Evolutionary conservation across 768 basidiomycete genomes (phyloP).

Genomic region (Phylloporus sp.): DNA sequence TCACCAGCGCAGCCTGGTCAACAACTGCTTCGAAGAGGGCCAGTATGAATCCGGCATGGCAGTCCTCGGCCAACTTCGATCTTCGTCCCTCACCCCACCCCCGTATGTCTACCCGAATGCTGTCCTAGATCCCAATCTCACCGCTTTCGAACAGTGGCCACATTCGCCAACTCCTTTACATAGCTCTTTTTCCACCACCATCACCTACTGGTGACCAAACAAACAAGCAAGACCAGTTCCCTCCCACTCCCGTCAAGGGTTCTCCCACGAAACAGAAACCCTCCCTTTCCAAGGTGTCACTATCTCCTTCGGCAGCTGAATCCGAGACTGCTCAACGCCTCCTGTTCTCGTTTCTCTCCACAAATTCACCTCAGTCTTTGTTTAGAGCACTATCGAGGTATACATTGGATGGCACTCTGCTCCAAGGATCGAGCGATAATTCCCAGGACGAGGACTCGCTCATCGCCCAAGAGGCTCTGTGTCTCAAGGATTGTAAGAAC

Average conservation of each 20-base stretch:
- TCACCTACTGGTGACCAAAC: constrained; percentile 12
- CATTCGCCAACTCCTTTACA: constrained; percentile 63
- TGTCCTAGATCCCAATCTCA: constrained; percentile 12
- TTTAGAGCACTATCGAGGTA: constrained; percentile 53
- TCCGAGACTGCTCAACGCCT: constrained; percentile 49
- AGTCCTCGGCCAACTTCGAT: constrained; percentile 57
- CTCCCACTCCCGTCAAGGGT: constrained; percentile 32
- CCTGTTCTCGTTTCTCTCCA: constrained; percentile 49
- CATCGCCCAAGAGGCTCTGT: constrained; percentile 49
- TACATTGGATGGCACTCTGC: constrained; percentile 20
- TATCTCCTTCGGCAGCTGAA: constrained; percentile 42
- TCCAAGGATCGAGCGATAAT: constrained; percentile 11
- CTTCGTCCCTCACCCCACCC: constrained; percentile 51
- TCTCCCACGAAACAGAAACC: constrained; percentile 49
- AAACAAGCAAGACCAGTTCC: constrained; percentile 20
- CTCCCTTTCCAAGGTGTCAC: constrained; percentile 35
- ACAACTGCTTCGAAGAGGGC: constrained; percentile 71
- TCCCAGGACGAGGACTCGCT: constrained; percentile 49
- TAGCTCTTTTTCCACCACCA: constrained; percentile 57
- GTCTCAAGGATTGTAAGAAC: constrained; percentile 48
- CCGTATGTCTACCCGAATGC: constrained; percentile 38
- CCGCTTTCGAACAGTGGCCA: constrained; percentile 42
- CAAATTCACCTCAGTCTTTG: constrained; percentile 51
- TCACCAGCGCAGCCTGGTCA: constrained; percentile 54
- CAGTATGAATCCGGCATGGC: constrained; percentile 67